Percentiles rank a stretch among this genome's conserved stretches.
Evolutionary conservation across 257 asterid species (phyloP).

Genomic region (Solanum tarijense): DNA sequence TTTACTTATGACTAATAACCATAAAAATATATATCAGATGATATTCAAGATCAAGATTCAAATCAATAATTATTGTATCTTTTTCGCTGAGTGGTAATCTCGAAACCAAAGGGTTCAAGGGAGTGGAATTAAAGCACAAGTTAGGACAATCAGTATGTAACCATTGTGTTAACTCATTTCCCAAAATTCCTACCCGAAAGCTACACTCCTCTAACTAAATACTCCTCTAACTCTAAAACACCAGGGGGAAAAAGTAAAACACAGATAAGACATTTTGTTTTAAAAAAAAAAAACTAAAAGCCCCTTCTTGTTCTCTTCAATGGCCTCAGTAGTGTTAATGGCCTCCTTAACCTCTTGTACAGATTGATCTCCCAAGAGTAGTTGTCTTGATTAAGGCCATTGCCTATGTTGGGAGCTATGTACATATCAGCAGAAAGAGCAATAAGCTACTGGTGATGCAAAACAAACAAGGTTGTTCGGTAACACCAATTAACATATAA

Average conservation of each 20-base stretch:
- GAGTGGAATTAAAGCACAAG: neutral
- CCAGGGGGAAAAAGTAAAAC: neutral
- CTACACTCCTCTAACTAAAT: too few relatives aligned
- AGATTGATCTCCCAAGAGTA: conserved; percentile 62
- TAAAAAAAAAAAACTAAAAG: neutral
- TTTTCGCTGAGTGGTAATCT: neutral
- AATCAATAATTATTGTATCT: neutral
- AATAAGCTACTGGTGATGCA: neutral
- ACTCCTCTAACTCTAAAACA: too few relatives aligned
- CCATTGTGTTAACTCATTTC: neutral
- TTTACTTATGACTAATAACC: neutral
- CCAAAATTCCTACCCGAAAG: neutral
- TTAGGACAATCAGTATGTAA: neutral
- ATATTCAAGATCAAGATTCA: neutral
- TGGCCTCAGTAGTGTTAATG: neutral
- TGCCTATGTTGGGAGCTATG: conserved; percentile 48
- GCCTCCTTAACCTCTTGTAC: conserved; percentile 17
- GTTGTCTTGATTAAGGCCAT: conserved; percentile 72
- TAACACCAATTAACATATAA: neutral
- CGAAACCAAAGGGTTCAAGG: neutral
- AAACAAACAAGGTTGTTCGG: neutral
- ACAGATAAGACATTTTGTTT: neutral
- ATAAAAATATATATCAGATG: neutral
- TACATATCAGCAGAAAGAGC: neutral
- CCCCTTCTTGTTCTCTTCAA: too few relatives aligned